Conservation (phyloP, 805 yeast species). For the Maudiozyma barnettii region DNA sequence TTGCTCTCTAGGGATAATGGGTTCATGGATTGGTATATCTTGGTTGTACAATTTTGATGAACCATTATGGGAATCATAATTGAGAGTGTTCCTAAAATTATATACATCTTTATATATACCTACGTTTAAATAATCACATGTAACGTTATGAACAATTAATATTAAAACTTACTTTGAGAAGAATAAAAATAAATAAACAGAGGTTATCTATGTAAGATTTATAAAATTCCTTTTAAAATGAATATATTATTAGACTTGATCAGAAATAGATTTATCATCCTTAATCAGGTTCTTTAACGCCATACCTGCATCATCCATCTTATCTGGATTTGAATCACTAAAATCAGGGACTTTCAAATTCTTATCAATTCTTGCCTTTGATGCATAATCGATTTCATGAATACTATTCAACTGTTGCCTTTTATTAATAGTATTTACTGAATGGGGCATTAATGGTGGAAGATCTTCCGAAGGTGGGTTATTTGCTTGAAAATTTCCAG, state of each 20-base stretch:
- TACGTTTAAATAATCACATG: too few relatives aligned
- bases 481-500: not conserved
- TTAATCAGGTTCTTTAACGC: slow-evolving; percentile 24
- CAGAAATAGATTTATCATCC: slow-evolving; percentile 1
- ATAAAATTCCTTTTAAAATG: not conserved
- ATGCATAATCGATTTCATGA: not conserved
- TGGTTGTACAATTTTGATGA: slow-evolving; percentile 87
- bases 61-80: slow-evolving; percentile 40
- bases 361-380: not conserved
- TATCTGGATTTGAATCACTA: not conserved
- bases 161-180: not conserved
- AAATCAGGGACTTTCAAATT: not conserved
- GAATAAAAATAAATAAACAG: too few relatives aligned
- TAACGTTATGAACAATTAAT: not conserved
- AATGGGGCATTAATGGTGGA: not conserved
- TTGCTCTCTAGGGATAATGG: slow-evolving; percentile 74
- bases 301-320: slow-evolving; percentile 24
- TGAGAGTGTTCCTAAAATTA: not conserved
- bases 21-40: slow-evolving; percentile 80
- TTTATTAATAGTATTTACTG: not conserved
- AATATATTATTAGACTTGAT: not conserved
- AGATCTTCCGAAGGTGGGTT: not conserved
- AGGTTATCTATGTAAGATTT: not conserved
- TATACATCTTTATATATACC: too few relatives aligned
- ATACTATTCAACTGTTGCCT: too few relatives aligned